phyloP scores from a whole-genome alignment of 2,329 filamentous ascomycete species.

The Trichoderma sp. region DNA sequence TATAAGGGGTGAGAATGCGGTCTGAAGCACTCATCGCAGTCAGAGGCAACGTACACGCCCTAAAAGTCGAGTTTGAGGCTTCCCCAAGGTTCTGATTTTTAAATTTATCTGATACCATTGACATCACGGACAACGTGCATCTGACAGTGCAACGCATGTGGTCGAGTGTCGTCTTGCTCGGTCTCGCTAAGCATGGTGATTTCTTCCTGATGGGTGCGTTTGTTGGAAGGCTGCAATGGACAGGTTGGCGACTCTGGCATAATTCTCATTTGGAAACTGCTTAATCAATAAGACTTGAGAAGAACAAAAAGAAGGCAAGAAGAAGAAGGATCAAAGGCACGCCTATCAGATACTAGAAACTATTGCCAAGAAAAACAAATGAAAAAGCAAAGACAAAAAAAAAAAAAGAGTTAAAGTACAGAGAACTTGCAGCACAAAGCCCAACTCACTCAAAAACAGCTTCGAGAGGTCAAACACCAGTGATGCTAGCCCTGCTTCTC shows the following conservation, averaged over 20 bases:
- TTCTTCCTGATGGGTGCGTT: neutral
- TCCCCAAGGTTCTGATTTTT: no score
- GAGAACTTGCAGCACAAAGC: slow-evolving; percentile 4
- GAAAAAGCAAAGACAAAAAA: neutral
- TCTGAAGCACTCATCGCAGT: no score
- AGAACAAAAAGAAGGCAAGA: neutral
- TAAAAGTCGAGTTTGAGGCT: no score
- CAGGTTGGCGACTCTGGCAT: neutral
- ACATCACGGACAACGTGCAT: no score
- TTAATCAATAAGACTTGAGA: neutral
- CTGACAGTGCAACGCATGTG: no score
- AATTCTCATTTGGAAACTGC: neutral
- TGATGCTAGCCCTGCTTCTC: slow-evolving; percentile 13
- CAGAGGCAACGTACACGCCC: no score
- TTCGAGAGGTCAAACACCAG: neutral
- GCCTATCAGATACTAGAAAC: slow-evolving; percentile 28
- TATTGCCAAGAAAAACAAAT: slow-evolving; percentile 9
- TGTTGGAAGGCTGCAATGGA: neutral
- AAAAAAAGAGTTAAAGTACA: slow-evolving; percentile 20
- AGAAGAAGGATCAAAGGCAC: slow-evolving; percentile 23
- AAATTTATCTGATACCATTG: no score
- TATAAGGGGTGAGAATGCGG: no score
- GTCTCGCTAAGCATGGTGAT: neutral
- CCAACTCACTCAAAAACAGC: neutral
- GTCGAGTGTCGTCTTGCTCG: no score